phyloP scores from a whole-genome alignment of 2,329 filamentous ascomycete species.

The Aspergillus sp. region DNA sequence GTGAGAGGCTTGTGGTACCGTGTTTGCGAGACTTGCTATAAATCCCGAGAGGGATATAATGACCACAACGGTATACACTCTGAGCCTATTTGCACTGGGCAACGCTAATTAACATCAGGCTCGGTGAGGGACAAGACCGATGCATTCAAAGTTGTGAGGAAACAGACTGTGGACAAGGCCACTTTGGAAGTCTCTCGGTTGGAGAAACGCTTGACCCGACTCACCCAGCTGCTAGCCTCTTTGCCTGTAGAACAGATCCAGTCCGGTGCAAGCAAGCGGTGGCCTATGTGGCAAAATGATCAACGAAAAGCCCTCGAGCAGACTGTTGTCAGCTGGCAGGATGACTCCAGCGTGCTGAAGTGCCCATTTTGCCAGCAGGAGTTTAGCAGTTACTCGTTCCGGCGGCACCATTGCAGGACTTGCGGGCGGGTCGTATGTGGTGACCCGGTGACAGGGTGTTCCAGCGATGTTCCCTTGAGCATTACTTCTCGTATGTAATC shows the following conservation, averaged over 20 bases:
- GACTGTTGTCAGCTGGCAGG: slow-evolving; percentile 88
- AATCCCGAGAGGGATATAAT: slow-evolving; percentile 90
- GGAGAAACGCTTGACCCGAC: slow-evolving; percentile 82
- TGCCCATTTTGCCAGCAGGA: slow-evolving; percentile 96
- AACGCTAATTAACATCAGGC: slow-evolving; percentile 32
- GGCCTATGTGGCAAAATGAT: slow-evolving; percentile 58
- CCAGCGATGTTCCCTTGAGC: slow-evolving; percentile 70
- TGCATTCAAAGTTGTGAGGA: slow-evolving; percentile 61
- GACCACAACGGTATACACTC: slow-evolving; percentile 55
- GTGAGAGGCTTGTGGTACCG: slow-evolving; percentile 85
- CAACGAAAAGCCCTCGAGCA: slow-evolving; percentile 77
- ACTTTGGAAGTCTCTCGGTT: slow-evolving; percentile 80
- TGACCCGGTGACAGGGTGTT: slow-evolving; percentile 75
- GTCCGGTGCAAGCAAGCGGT: slow-evolving; percentile 39
- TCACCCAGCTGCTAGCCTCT: slow-evolving; percentile 74
- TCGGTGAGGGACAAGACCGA: slow-evolving; percentile 60
- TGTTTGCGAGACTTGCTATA: slow-evolving; percentile 98
- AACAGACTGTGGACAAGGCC: slow-evolving; percentile 71
- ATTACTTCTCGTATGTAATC: slow-evolving; percentile 53
- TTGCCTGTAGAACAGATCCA: slow-evolving; percentile 57
- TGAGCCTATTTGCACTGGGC: background rate
- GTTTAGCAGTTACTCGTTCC: slow-evolving; percentile 85
- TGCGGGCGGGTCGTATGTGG: slow-evolving; percentile 91
- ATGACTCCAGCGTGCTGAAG: slow-evolving; percentile 66
- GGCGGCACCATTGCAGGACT: slow-evolving; percentile 87